phyloP scores from a whole-genome alignment of 352 stramenopile species.

The Salisapilia sapeloensis region DNA sequence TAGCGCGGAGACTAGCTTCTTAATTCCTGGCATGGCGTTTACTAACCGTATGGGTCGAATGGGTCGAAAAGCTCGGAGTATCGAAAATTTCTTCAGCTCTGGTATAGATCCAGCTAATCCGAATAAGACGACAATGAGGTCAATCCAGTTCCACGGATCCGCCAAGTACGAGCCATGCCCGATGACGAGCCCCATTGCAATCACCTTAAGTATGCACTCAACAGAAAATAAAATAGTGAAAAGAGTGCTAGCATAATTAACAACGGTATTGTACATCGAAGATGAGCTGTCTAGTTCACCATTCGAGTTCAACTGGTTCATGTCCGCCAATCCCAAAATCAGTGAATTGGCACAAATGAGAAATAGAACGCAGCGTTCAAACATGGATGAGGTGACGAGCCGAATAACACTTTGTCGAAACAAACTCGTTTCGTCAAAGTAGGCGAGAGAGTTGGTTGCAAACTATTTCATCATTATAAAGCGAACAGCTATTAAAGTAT shows the following conservation, averaged over 20 bases:
- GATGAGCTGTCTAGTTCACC: slow-evolving; percentile 13
- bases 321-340: slow-evolving; percentile 52
- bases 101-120: slow-evolving; percentile 26
- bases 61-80: slow-evolving; percentile 16
- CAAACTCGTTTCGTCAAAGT: slow-evolving; percentile 23
- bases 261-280: slow-evolving; percentile 27
- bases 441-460: slow-evolving; percentile 24
- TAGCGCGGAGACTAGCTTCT: slow-evolving; percentile 43
- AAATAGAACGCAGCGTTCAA: slow-evolving; percentile 55
- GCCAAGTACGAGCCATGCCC: slow-evolving; percentile 52
- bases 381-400: slow-evolving; percentile 27
- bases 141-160: slow-evolving; percentile 81
- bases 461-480: slow-evolving; percentile 7
- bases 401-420: slow-evolving; percentile 25
- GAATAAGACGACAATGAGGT: slow-evolving; percentile 76
- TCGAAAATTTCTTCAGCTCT: slow-evolving; percentile 20
- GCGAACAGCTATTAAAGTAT: background rate
- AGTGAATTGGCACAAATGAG: slow-evolving; percentile 72
- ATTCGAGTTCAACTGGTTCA: slow-evolving; percentile 15
- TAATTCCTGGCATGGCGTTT: slow-evolving; percentile 22
- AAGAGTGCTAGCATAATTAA: slow-evolving; percentile 22
- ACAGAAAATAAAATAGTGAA: slow-evolving; percentile 59
- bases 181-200: slow-evolving; percentile 59
- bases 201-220: slow-evolving; percentile 78
- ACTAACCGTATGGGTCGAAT: slow-evolving; percentile 22